Conservation (phyloP, 768 basidiomycete species). For the Gautieria morchelliformis region DNA sequence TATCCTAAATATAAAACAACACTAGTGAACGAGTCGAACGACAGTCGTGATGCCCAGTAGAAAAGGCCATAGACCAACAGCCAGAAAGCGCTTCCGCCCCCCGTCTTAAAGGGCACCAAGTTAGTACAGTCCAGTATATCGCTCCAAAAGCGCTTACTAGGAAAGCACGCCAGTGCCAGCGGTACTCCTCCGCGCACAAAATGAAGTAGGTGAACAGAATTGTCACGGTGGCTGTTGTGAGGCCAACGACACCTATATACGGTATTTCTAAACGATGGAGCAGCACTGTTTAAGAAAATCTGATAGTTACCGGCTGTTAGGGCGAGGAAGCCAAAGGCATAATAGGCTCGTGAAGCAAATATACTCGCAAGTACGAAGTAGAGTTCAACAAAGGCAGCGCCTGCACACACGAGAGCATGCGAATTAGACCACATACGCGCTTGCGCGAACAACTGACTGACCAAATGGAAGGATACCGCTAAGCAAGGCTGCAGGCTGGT, state of each 20-base stretch:
- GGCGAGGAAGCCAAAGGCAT: constrained; percentile 93
- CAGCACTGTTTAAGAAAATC: neutral
- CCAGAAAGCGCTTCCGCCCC: constrained; percentile 92
- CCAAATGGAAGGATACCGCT: constrained; percentile 90
- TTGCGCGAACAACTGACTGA: constrained; percentile 21
- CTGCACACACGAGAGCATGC: constrained; percentile 25
- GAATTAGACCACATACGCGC: neutral
- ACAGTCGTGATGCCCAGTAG: constrained; percentile 83
- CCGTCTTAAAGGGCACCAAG: constrained; percentile 33
- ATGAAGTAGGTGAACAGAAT: constrained; percentile 87
- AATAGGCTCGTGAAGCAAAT: constrained; percentile 88
- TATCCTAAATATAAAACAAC: constrained; percentile 86
- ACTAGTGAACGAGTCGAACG: constrained; percentile 72
- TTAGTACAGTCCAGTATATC: neutral
- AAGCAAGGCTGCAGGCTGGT: constrained; percentile 58
- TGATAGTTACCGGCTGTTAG: constrained; percentile 45
- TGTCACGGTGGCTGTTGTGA: constrained; percentile 87
- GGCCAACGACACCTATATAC: constrained; percentile 47
- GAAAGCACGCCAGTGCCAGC: constrained; percentile 31
- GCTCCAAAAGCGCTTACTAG: neutral
- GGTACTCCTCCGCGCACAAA: constrained; percentile 90
- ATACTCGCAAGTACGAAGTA: constrained; percentile 88
- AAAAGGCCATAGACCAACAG: constrained; percentile 79
- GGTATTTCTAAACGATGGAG: neutral
- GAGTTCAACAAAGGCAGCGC: constrained; percentile 91